Percentiles rank a stretch among this genome's conserved stretches.
Evolutionary conservation across 2,329 filamentous ascomycete species (phyloP).

Genomic region (Apiospora sp.): DNA sequence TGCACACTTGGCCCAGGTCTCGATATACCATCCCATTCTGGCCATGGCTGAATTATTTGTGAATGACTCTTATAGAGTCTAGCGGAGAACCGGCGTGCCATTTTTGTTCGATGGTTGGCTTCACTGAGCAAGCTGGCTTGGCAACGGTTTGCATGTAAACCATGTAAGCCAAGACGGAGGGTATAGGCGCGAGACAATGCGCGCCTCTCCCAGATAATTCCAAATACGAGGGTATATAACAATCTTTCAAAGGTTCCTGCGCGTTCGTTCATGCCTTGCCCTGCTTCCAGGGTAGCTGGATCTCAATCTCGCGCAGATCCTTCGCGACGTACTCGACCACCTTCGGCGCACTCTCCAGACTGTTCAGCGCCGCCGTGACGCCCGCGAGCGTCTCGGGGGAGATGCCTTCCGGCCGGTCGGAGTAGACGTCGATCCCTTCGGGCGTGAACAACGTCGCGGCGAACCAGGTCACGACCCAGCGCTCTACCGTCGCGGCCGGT

Average conservation of each 20-base stretch:
- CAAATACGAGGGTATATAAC: not conserved
- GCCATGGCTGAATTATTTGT: not conserved
- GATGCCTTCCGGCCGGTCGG: constrained; percentile 67
- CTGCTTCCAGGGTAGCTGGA: constrained; percentile 59
- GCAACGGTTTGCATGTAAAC: not conserved
- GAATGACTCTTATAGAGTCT: not conserved
- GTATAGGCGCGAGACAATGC: not conserved
- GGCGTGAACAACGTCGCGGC: constrained; percentile 84
- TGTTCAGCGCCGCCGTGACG: constrained; percentile 63
- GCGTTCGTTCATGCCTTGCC: constrained; percentile 22
- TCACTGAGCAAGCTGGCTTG: not conserved
- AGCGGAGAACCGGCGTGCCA: not conserved
- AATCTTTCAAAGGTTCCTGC: too few relatives aligned
- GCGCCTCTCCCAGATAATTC: not conserved
- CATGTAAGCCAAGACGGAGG: too few relatives aligned
- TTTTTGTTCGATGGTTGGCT: not conserved
- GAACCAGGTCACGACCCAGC: constrained; percentile 87
- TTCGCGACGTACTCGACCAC: constrained; percentile 59
- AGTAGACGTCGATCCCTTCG: constrained; percentile 82
- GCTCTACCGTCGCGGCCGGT: constrained; percentile 50
- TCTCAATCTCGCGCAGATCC: constrained; percentile 60
- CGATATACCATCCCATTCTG: not conserved
- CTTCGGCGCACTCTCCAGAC: constrained; percentile 61
- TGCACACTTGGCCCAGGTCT: not conserved
- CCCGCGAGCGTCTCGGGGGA: constrained; percentile 61